Base-by-base conservation (phyloP, 257 asterid species). In the Jaltomata sinuosa region DNA sequence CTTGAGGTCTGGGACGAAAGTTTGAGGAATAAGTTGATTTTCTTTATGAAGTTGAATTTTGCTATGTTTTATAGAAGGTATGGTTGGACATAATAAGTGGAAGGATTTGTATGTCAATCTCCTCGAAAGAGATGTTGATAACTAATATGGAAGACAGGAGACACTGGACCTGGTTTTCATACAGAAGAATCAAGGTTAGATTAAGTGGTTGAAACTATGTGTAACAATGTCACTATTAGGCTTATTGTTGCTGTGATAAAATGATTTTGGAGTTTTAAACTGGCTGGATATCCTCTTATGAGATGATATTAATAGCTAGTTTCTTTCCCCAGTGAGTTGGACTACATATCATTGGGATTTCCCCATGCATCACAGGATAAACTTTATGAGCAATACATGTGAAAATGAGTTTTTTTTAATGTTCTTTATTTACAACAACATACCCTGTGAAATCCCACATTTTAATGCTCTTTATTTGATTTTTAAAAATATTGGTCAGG, bases 81-180 rank as follows among this genome's bases (percentile, higher is more conserved):
- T 96, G 99, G 99, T 87, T 96, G 87, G 99, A 96, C 88, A 96
- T 90, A 87, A 83, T 87, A 81, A 90, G 93, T 31, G 99, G 98
- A 87, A 92, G 94, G 85, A 92, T 93, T 86, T 94, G 98, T 90
- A 90, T 93, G 94, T 92, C 97, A 1, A 89, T 96, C 83, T 93
- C 99, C 80, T 95, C 98, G 78, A 94, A 93, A 86, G 95, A 91
- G 38, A 88, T 96, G 99, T 45, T 93, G 25, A 94, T 96, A 76
- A 96, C 99, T 9, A 98, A 97, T 82, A 91, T 96, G 80, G 99
- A 94, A 84, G 99, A 96, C 85, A 89, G 98, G 87, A 92, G 99
- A 89, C 93, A 96, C 87, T 96, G 99, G 98, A 94, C 89, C 84
- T 94, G 97, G 97, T 74, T 96, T 88, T n/a, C 95, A 98, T 14